Percentiles rank a stretch among this genome's conserved stretches.
Conservation (phyloP, 306 rosid genomes). For the Citrullus colocynthis region DNA sequence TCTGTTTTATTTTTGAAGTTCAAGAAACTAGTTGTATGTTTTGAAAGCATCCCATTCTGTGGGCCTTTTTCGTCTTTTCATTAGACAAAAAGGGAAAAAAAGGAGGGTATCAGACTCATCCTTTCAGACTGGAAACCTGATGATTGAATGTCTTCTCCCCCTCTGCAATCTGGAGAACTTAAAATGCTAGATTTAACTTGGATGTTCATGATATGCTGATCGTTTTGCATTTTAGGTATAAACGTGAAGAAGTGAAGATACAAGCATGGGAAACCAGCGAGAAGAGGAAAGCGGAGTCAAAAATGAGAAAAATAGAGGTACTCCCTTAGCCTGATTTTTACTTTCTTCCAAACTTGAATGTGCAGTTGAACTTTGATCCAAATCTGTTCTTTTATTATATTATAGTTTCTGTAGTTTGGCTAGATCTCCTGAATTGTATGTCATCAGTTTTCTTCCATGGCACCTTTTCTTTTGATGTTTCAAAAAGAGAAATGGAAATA, state of each 20-base stretch:
- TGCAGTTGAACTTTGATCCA: neutral
- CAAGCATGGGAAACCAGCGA: slow-evolving; percentile 95
- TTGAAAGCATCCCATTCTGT: neutral
- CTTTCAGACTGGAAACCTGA: neutral
- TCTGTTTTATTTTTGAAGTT: neutral
- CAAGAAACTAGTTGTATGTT: neutral
- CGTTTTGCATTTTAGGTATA: slow-evolving; percentile 38
- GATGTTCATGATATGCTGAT: slow-evolving; percentile 2
- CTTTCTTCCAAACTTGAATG: neutral
- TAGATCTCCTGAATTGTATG: neutral
- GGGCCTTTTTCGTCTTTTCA: neutral
- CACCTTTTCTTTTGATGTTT: neutral
- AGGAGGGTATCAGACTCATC: no score
- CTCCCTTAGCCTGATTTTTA: neutral
- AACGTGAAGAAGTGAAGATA: slow-evolving; percentile 89
- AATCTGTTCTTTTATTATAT: neutral
- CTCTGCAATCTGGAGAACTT: neutral
- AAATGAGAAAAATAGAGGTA: slow-evolving; percentile 94
- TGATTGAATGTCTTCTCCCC: neutral
- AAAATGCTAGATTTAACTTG: neutral
- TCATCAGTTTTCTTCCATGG: neutral
- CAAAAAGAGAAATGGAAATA: neutral
- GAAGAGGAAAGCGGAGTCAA: slow-evolving; percentile 92
- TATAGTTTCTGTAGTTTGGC: neutral
- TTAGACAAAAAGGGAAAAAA: neutral